Percentiles rank a stretch among this genome's conserved stretches.
Evolutionary conservation across 2,329 filamentous ascomycete species (phyloP).

Genomic region (Penicillium sp.): DNA sequence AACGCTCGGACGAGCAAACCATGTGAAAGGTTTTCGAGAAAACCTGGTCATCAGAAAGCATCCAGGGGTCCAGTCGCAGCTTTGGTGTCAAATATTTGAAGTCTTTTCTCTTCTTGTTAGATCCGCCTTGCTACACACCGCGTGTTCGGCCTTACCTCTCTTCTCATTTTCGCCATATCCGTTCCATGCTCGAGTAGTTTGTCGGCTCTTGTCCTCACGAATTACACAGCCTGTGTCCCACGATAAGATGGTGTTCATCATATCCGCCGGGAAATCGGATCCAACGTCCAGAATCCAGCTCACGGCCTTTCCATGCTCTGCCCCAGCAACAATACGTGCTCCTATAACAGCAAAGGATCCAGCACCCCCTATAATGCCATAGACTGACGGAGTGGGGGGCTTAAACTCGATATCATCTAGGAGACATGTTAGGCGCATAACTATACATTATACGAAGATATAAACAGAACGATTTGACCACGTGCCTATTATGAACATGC

Average conservation of each 20-base stretch:
- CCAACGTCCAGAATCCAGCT: conserved; percentile 92
- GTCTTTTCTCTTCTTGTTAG: conserved; percentile 41
- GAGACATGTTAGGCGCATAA: not conserved
- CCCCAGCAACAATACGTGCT: conserved; percentile 79
- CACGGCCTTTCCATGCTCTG: conserved; percentile 61
- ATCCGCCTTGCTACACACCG: not conserved
- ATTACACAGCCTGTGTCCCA: conserved; percentile 75
- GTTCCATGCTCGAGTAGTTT: conserved; percentile 91
- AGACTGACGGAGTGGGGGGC: conserved; percentile 63
- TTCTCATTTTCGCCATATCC: conserved; percentile 71
- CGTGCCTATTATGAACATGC: conserved; percentile 62
- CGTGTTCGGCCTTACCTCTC: conserved; percentile 42
- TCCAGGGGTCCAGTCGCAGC: conserved; percentile 68
- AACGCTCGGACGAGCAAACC: conserved; percentile 75
- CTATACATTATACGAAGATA: conserved; percentile 7
- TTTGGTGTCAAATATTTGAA: conserved; percentile 91
- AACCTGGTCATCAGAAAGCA: conserved; percentile 64
- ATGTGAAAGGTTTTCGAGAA: conserved; percentile 78
- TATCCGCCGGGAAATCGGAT: conserved; percentile 71
- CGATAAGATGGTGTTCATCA: conserved; percentile 61
- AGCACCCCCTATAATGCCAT: conserved; percentile 80
- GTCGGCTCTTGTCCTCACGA: conserved; percentile 60
- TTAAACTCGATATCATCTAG: conserved; percentile 88
- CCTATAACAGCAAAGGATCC: conserved; percentile 84
- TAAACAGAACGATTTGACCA: not conserved